A percentile compares a stretch with the other conserved stretches of the same genome.
phyloP scores from a whole-genome alignment of 805 yeast species.

The Saccharomyces cerevisiae region DNA sequence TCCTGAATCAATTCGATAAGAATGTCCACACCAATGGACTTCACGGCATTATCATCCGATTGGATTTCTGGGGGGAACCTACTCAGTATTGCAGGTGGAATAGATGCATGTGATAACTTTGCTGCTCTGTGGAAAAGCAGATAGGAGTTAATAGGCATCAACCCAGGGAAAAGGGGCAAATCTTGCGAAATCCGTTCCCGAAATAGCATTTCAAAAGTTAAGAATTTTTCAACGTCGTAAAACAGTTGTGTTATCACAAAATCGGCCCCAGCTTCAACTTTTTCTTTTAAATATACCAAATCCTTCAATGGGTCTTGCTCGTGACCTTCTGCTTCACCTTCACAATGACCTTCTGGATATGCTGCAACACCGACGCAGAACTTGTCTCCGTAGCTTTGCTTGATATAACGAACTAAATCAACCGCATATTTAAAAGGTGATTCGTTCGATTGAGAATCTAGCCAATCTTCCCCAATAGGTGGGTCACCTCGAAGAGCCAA shows the following conservation, averaged over 20 bases:
- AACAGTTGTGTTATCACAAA: constrained; percentile 87
- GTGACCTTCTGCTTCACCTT: constrained; percentile 56
- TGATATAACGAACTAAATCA: constrained; percentile 79
- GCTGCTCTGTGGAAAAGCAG: constrained; percentile 79
- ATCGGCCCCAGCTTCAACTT: constrained; percentile 90
- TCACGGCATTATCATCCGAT: constrained; percentile 73
- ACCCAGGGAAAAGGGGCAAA: constrained; percentile 70
- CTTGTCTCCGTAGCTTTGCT: constrained; percentile 59
- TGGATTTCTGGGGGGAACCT: constrained; percentile 47
- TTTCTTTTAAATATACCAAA: constrained; percentile 71
- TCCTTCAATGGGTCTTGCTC: constrained; percentile 63
- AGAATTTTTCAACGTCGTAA: constrained; percentile 74
- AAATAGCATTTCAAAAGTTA: constrained; percentile 51
- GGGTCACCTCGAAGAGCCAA: constrained; percentile 95
- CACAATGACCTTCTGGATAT: constrained; percentile 95
- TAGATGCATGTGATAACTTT: constrained; percentile 77
- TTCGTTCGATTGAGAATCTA: constrained; percentile 29
- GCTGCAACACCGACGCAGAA: constrained; percentile 97
- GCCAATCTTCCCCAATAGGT: constrained; percentile 50
- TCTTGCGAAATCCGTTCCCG: constrained; percentile 35
- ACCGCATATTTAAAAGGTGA: constrained; percentile 68
- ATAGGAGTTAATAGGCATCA: constrained; percentile 86
- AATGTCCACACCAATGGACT: constrained; percentile 72
- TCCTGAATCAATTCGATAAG: constrained; percentile 54
- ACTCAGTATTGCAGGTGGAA: constrained; percentile 50